A percentile compares a stretch with the other conserved stretches of the same genome.
Evolutionary conservation across 345 rosid species (phyloP).

Genomic region (Dovyalis caffra): DNA sequence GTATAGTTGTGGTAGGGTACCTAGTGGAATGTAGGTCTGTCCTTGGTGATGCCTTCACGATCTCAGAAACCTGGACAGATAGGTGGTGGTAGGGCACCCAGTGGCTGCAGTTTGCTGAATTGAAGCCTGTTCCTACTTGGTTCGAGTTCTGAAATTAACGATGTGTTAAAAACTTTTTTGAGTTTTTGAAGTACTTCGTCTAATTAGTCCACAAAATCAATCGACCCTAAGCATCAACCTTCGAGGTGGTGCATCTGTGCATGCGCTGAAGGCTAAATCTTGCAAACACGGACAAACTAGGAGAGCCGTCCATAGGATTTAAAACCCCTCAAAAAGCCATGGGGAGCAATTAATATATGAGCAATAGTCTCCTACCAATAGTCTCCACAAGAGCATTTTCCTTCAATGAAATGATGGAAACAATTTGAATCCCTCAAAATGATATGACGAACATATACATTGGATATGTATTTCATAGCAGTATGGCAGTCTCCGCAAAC

Average conservation of each 20-base stretch:
- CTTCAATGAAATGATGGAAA: slow-evolving; percentile 83
- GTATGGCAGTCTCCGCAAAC: too few species aligned
- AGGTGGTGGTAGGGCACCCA: neutral
- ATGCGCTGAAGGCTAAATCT: too few species aligned
- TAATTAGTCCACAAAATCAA: too few species aligned
- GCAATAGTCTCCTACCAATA: slow-evolving; percentile 57
- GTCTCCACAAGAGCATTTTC: slow-evolving; percentile 87
- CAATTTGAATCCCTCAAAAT: slow-evolving; percentile 86
- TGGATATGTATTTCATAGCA: slow-evolving; percentile 72
- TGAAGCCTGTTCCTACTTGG: too few species aligned
- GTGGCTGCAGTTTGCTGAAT: neutral
- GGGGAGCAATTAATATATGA: neutral
- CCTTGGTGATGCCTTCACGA: neutral
- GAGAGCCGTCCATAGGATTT: too few species aligned
- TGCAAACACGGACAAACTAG: too few species aligned
- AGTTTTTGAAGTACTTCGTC: too few species aligned
- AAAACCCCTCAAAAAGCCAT: too few species aligned
- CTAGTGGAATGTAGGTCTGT: neutral
- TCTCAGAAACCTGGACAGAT: neutral
- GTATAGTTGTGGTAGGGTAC: neutral
- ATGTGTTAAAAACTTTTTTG: too few species aligned
- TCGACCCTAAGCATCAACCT: too few species aligned
- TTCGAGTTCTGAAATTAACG: too few species aligned
- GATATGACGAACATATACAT: slow-evolving; percentile 54
- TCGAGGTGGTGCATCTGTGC: too few species aligned